phyloP scores from a whole-genome alignment of 2,329 filamentous ascomycete species.

The Rhynchosporium secalis region DNA sequence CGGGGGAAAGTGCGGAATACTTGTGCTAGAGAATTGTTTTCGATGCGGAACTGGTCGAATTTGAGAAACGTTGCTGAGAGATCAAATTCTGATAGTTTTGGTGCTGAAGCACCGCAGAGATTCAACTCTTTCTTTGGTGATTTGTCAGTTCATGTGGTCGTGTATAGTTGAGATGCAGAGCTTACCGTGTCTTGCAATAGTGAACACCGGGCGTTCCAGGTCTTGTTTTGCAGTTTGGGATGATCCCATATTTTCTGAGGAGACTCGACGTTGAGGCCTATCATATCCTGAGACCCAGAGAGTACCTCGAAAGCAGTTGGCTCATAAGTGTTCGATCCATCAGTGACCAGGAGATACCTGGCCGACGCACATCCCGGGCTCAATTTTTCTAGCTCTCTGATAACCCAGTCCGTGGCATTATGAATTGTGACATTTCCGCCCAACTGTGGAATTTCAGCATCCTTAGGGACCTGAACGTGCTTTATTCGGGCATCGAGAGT shows the following conservation, averaged over 20 bases:
- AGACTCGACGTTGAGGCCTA: conserved; percentile 18
- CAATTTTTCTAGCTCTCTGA: conserved; percentile 7
- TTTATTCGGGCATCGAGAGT: conserved; percentile 15
- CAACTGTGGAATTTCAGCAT: not conserved
- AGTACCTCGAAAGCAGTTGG: conserved; percentile 16
- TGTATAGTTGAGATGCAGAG: not conserved
- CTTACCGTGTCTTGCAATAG: conserved; percentile 16
- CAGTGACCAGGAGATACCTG: conserved; percentile 18
- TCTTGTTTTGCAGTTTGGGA: conserved; percentile 8
- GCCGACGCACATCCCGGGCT: conserved; percentile 13
- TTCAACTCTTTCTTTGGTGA: conserved; percentile 6
- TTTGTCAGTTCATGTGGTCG: not conserved
- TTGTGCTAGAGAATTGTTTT: not conserved
- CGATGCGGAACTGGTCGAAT: conserved; percentile 11
- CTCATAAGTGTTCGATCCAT: conserved; percentile 17
- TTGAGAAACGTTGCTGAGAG: conserved; percentile 17
- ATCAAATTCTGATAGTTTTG: conserved; percentile 4
- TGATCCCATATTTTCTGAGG: conserved; percentile 13
- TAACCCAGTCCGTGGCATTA: conserved; percentile 18
- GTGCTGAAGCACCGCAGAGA: conserved; percentile 8
- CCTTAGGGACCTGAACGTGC: not conserved
- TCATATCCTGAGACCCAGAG: conserved; percentile 2
- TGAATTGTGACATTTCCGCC: not conserved
- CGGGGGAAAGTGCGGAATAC: not conserved
- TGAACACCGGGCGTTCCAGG: conserved; percentile 15